Percentiles rank a stretch among this genome's conserved stretches.
Conservation (phyloP, 2,329 filamentous ascomycete genomes). For the Arthrobotrys musiformis region DNA sequence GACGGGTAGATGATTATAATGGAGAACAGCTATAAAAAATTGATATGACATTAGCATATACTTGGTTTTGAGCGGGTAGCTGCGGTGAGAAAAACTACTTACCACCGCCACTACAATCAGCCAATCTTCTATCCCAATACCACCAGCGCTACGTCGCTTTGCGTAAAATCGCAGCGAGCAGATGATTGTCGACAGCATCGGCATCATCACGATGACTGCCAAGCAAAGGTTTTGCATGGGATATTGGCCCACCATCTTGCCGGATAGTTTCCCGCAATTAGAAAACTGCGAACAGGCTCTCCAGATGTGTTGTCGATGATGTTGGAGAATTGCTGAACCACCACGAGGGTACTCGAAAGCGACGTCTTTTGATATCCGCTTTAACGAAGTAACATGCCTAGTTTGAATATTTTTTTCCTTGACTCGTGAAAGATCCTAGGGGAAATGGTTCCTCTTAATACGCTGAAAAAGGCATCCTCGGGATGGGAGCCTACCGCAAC, state of each 20-base stretch:
- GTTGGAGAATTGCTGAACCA: slow-evolving; percentile 4
- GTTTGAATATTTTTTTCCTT: neutral
- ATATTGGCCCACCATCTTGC: slow-evolving; percentile 51
- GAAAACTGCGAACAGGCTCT: neutral
- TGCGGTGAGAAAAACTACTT: neutral
- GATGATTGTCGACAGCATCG: slow-evolving; percentile 42
- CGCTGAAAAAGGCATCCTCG: slow-evolving; percentile 5
- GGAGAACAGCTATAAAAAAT: slow-evolving; percentile 33
- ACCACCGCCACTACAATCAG: slow-evolving; percentile 43
- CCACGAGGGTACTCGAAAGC: slow-evolving; percentile 24
- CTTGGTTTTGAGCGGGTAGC: neutral
- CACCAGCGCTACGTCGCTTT: slow-evolving; percentile 42
- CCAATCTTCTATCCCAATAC: slow-evolving; percentile 50
- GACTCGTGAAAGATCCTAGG: slow-evolving; percentile 16
- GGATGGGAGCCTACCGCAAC: slow-evolving; percentile 19
- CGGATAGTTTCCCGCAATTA: slow-evolving; percentile 4
- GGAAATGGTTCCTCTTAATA: slow-evolving; percentile 42
- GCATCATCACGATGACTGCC: slow-evolving; percentile 54
- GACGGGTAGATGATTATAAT: slow-evolving; percentile 52
- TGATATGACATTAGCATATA: neutral
- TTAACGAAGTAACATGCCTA: slow-evolving; percentile 25
- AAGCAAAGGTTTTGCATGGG: slow-evolving; percentile 55
- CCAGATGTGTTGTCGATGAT: slow-evolving; percentile 29
- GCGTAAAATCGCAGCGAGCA: slow-evolving; percentile 47
- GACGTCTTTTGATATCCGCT: slow-evolving; percentile 18